Evolutionary conservation across 2,329 filamentous ascomycete species (phyloP).

Genomic region (Claviceps spartinae): DNA sequence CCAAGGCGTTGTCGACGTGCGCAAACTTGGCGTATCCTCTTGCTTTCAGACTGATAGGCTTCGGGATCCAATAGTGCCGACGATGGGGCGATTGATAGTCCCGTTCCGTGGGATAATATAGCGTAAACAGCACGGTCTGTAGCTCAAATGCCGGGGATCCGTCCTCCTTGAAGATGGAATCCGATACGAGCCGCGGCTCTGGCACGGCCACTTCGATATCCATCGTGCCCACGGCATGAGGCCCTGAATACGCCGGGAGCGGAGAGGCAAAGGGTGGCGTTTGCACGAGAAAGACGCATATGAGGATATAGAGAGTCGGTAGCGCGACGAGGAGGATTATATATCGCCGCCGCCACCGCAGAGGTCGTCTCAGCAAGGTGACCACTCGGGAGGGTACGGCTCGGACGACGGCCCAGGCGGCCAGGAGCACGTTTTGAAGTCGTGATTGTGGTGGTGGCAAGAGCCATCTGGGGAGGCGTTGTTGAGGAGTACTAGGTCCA

Average conservation of each 20-base stretch:
- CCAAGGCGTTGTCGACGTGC: conserved; percentile 28
- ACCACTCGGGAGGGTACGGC: background rate
- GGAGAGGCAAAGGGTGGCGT: conserved; percentile 29
- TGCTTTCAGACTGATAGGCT: conserved; percentile 29
- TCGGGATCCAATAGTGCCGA: conserved; percentile 31
- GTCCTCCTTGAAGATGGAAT: conserved; percentile 20
- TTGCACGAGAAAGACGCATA: conserved; percentile 23
- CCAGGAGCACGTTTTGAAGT: background rate
- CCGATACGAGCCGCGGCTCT: conserved; percentile 17
- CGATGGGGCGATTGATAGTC: conserved; percentile 10
- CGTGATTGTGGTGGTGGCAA: background rate
- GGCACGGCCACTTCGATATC: conserved; percentile 32
- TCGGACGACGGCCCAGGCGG: background rate
- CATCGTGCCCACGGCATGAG: conserved; percentile 30
- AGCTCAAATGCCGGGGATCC: conserved; percentile 29
- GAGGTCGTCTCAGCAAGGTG: background rate
- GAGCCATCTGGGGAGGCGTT: conserved; percentile 2
- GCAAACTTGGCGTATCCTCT: conserved; percentile 33
- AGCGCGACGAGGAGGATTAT: background rate
- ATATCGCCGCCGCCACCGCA: background rate
- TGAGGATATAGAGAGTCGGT: conserved; percentile 20
- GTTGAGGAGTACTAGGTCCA: background rate
- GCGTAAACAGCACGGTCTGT: conserved; percentile 33
- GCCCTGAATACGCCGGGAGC: conserved; percentile 30
- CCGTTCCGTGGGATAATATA: conserved; percentile 31